phyloP scores from a whole-genome alignment of 2,329 filamentous ascomycete species.

The Trichophyton schoenleinii region DNA sequence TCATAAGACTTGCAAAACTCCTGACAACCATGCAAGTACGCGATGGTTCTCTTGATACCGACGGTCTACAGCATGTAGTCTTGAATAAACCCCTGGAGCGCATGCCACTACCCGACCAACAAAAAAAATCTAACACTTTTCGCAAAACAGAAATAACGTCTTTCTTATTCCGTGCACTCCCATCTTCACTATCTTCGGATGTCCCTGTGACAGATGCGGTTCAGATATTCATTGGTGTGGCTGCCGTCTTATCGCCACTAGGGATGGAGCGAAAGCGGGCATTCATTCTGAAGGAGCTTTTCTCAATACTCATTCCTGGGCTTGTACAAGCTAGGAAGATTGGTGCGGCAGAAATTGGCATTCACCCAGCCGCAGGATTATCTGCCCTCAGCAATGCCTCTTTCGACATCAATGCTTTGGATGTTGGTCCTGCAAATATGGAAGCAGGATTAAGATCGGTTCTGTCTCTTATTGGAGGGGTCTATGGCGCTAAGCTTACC shows the following conservation, averaged over 20 bases:
- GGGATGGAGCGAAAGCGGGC: slow-evolving; percentile 81
- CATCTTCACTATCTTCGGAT: slow-evolving; percentile 45
- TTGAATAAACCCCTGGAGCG: slow-evolving; percentile 32
- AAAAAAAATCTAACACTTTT: slow-evolving; percentile 33
- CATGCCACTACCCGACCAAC: slow-evolving; percentile 24
- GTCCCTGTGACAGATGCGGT: slow-evolving; percentile 64
- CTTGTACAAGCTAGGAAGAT: slow-evolving; percentile 83
- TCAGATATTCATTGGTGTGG: slow-evolving; percentile 71
- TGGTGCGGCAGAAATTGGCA: slow-evolving; percentile 88
- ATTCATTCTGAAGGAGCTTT: slow-evolving; percentile 73
- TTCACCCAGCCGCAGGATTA: slow-evolving; percentile 83
- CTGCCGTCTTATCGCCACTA: slow-evolving; percentile 67
- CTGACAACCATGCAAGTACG: slow-evolving; percentile 40
- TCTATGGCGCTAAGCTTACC: slow-evolving; percentile 24
- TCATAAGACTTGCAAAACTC: slow-evolving; percentile 43
- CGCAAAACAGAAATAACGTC: slow-evolving; percentile 51
- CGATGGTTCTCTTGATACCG: slow-evolving; percentile 39
- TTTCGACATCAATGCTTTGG: slow-evolving; percentile 33
- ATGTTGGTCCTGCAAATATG: slow-evolving; percentile 31
- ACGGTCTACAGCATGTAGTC: slow-evolving; percentile 49
- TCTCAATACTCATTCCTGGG: slow-evolving; percentile 69
- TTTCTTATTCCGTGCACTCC: slow-evolving; percentile 57
- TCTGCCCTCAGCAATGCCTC: slow-evolving; percentile 52
- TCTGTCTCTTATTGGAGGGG: slow-evolving; percentile 27
- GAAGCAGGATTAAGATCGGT: slow-evolving; percentile 30